Evolutionary conservation across 148 eudicot genomes (phyloP).

Genomic region (Drosera capensis): DNA sequence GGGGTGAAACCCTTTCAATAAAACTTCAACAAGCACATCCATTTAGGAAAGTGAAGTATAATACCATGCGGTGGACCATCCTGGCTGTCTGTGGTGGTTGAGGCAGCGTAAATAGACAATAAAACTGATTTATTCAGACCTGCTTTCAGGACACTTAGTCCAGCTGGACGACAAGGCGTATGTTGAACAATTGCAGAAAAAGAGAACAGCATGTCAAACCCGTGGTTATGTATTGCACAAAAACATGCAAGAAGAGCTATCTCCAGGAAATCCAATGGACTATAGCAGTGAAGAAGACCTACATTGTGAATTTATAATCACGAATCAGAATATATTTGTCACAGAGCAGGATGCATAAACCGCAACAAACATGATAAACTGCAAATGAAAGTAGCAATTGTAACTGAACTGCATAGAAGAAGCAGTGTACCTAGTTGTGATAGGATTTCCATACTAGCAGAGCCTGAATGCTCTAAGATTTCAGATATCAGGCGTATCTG

Average conservation of each 20-base stretch:
- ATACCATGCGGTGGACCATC: conserved; percentile 60
- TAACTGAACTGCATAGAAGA: no score
- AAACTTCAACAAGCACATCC: not conserved
- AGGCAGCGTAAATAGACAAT: conserved; percentile 73
- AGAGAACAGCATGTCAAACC: conserved; percentile 75
- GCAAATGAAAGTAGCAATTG: no score
- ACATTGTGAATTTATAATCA: conserved; percentile 6
- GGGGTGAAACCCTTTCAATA: not conserved
- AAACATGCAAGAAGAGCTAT: conserved; percentile 87
- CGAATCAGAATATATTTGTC: conserved; percentile 3
- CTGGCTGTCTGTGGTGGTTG: conserved; percentile 29
- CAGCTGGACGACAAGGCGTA: conserved; percentile 86
- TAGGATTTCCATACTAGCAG: conserved; percentile 45
- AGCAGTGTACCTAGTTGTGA: conserved; percentile 74
- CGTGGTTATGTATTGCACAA: conserved; percentile 91
- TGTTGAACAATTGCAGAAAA: conserved; percentile 91
- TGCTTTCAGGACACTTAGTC: conserved; percentile 92
- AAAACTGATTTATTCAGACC: conserved; percentile 93
- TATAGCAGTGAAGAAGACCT: conserved; percentile 66
- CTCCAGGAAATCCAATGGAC: conserved; percentile 75
- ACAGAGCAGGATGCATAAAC: not conserved
- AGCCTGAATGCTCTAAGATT: conserved; percentile 33
- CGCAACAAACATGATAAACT: no score
- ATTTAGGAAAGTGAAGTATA: conserved; percentile 1
- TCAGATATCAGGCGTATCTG: conserved; percentile 63